A percentile compares a stretch with the other conserved stretches of the same genome.
These are phyloP conservation scores for Ophiostoma tasmaniense DNA, from an alignment of 2,329 filamentous ascomycete species.

Conservation along the genomic window DNA sequence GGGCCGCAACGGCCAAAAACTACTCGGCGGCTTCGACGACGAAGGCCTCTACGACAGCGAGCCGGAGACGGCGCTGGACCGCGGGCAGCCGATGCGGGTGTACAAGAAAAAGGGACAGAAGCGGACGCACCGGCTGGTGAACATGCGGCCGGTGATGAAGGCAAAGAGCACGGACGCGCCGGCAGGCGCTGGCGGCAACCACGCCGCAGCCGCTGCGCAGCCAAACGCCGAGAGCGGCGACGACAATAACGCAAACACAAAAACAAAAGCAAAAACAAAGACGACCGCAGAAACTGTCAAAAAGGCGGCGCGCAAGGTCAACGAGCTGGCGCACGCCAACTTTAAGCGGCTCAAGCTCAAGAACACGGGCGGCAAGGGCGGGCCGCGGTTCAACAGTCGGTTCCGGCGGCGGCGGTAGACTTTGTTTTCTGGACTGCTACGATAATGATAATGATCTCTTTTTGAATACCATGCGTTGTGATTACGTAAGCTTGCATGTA, in stretches of 20 bases:
- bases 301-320: slow-evolving; percentile 51
- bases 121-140: slow-evolving; percentile 61
- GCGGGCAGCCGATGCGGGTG: slow-evolving; percentile 49
- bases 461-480: neutral
- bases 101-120: slow-evolving; percentile 84
- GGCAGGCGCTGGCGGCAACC: slow-evolving; percentile 23
- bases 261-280: slow-evolving; percentile 21
- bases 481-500: neutral
- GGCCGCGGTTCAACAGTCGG: slow-evolving; percentile 44
- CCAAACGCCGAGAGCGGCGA: slow-evolving; percentile 17
- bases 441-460: neutral
- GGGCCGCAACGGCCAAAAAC: slow-evolving; percentile 26
- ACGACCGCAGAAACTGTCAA: slow-evolving; percentile 36
- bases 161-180: slow-evolving; percentile 35
- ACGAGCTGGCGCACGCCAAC: slow-evolving; percentile 54
- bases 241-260: slow-evolving; percentile 20
- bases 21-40: slow-evolving; percentile 56
- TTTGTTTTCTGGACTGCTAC: neutral
- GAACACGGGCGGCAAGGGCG: slow-evolving; percentile 55
- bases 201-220: slow-evolving; percentile 27
- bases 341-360: slow-evolving; percentile 57
- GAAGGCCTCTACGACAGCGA: slow-evolving; percentile 50
- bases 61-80: slow-evolving; percentile 41
- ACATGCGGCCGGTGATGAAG: slow-evolving; percentile 49
- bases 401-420: slow-evolving; percentile 43